Conservation (phyloP, 1,284 basidiomycete species). For the Irpex sp. region DNA sequence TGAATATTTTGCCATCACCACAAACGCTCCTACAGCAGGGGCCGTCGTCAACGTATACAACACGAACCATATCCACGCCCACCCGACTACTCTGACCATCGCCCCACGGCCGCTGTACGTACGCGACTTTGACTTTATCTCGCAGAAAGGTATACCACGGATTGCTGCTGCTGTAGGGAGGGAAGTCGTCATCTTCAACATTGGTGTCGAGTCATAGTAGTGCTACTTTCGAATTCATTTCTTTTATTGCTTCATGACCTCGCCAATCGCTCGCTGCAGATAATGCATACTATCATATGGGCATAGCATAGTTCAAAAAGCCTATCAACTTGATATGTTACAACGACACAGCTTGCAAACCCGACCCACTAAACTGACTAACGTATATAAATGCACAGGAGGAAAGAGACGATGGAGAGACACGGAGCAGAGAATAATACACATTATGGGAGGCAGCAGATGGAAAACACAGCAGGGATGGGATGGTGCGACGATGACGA, state of each 20-base stretch:
- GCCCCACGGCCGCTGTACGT: slow-evolving; percentile 59
- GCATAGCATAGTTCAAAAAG: not conserved
- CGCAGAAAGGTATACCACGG: slow-evolving; percentile 50
- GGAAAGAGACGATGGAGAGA: no score
- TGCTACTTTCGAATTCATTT: not conserved
- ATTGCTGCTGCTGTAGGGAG: slow-evolving; percentile 64
- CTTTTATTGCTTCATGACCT: no score
- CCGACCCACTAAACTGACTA: not conserved
- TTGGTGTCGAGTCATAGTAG: slow-evolving; percentile 29
- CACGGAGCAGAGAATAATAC: not conserved
- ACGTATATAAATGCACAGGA: not conserved
- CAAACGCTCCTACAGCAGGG: slow-evolving; percentile 52
- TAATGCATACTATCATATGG: slow-evolving; percentile 12
- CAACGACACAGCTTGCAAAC: not conserved
- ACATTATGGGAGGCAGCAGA: not conserved
- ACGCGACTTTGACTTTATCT: slow-evolving; percentile 73
- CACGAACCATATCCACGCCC: slow-evolving; percentile 54
- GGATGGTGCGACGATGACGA: not conserved
- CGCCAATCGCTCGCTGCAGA: not conserved
- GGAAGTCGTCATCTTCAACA: slow-evolving; percentile 40
- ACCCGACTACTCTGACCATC: slow-evolving; percentile 56
- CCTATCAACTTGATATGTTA: not conserved
- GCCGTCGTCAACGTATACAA: slow-evolving; percentile 70
- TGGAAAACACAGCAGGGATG: not conserved
- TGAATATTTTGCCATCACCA: slow-evolving; percentile 72